Evolutionary conservation across 306 rosid genomes (phyloP), one percentile per base, ranked within the genome.

Genomic region (Potentilla sterilis): DNA sequence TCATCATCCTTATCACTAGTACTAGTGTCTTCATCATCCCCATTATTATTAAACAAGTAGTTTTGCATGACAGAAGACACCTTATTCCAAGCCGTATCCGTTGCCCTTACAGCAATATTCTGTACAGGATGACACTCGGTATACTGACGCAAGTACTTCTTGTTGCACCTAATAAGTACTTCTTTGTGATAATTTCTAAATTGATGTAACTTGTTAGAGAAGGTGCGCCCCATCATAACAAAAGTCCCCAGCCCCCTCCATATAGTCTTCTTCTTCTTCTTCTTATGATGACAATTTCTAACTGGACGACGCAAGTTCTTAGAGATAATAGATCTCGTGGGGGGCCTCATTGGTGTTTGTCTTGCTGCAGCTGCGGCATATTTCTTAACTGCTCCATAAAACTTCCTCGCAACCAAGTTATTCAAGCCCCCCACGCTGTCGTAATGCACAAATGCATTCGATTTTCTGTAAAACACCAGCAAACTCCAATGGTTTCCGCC

Each of bases 401-500:
- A 43, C 18, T 52, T 71, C 63, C 47, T 28, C 46, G 75, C 65
- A 51, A 11, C 75, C 7, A 13, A 37, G 24, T 3, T 15, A n/a
- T 71, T 71, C 35, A 71, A 12, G 0, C 48, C 34, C 63, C 75
- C 75, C 49, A 71, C 52, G 75, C 75, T 71, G 49, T 71, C 75
- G 41, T 71, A 71, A 37, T 71, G 75, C 37, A 52, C 75, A 38
- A 71, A 71, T 52, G 65, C 28, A 48, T 71, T 71, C 1, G 64
- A 52, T 52, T 52, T 12, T 71, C 75, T 71, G 75, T 71, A 71
- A 71, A 19, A 71, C 12, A 71, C 63, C 75, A 71, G 65, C 75
- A 71, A 71, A 44, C 75, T 71, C 75, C 64, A 71, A 48, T 71
- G 75, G 16, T 42, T 37, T 71, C 75, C 75, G 7, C 75, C 75